Evolutionary conservation across 805 yeast genomes (phyloP), one percentile per base, ranked within the genome.

Genomic region (Middelhovenomyces tepae): DNA sequence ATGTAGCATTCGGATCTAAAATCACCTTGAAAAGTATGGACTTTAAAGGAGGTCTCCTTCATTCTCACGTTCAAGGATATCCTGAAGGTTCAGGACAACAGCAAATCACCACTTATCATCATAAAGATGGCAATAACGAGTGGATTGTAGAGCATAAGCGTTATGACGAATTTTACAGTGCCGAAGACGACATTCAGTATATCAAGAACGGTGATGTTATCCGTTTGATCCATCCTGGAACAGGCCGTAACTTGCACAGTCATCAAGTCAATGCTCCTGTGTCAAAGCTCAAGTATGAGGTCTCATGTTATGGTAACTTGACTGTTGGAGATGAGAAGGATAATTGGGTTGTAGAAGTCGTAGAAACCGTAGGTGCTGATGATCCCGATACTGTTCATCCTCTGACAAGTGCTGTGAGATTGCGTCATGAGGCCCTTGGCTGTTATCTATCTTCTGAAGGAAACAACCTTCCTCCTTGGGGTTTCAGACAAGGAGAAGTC

Each of bases 401-500:
- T 11, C 69, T 87, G 42, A 74, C 95, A 22, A 70, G 95, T 1
- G 75, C 85, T 15, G 74, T 91, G 60, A 72, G 95, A 58, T 63
- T 91, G 45, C 73, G 66, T 49, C 78, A 78, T 56, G 66, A 65
- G 43, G 72, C 56, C 7, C 56, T 85, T 49, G 80, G 81, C 26
- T 93, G 96, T 56, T 87, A 86, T 56, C 63, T 91, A 51, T 82
- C 87, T 44, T 82, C 89, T 9, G 69, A 91, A 7, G 96, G 95
- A 28, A 61, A 65, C 44, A 55, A 73, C 16, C 76, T 87, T 52
- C 99, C 99, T 13, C 76, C 75, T 11, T 91, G 99, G 99, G 99
- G 98, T 14, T 91, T 89, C 71, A 74, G 85, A 54, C 99, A 91
- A 65, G 94, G 95, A 42, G 99, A 91, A 64, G 89, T 91, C 43